Evolutionary conservation across 805 yeast genomes (phyloP).

Genomic region (Metschnikowia gruessii): DNA sequence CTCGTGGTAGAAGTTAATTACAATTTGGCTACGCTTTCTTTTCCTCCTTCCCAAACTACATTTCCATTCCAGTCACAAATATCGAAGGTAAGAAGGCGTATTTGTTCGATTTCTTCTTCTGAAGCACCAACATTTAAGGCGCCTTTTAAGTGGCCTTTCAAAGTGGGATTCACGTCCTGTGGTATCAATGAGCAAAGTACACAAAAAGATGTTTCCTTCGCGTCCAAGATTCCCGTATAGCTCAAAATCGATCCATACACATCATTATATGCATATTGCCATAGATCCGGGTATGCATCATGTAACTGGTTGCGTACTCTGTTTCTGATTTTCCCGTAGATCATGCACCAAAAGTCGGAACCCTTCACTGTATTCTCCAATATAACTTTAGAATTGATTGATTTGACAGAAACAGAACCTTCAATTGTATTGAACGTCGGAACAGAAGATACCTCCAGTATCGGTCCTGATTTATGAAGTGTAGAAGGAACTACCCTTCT

Average conservation of each 20-base stretch:
- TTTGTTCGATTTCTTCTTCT: slow-evolving; percentile 55
- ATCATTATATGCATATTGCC: slow-evolving; percentile 66
- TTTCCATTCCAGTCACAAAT: slow-evolving; percentile 75
- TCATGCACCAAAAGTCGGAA: slow-evolving; percentile 61
- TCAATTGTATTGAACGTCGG: slow-evolving; percentile 36
- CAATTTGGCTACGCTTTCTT: slow-evolving; percentile 52
- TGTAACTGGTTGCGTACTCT: slow-evolving; percentile 67
- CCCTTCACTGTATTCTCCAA: slow-evolving; percentile 48
- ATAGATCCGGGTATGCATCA: slow-evolving; percentile 81
- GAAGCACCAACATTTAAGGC: slow-evolving; percentile 78
- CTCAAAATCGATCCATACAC: slow-evolving; percentile 80
- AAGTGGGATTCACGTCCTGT: slow-evolving; percentile 89
- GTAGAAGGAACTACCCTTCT: slow-evolving; percentile 32
- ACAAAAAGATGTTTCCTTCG: slow-evolving; percentile 71
- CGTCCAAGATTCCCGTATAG: slow-evolving; percentile 55
- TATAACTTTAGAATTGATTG: slow-evolving; percentile 29
- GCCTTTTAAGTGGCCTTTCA: slow-evolving; percentile 87
- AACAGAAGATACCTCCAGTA: slow-evolving; percentile 25
- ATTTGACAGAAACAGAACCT: slow-evolving; percentile 36
- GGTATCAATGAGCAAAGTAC: slow-evolving; percentile 81
- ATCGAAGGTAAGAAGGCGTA: slow-evolving; percentile 59
- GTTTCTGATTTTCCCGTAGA: slow-evolving; percentile 71
- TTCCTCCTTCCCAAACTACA: slow-evolving; percentile 47
- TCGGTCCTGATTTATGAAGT: slow-evolving; percentile 38
- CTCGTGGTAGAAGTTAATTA: slow-evolving; percentile 15